Evolutionary conservation across 2,329 filamentous ascomycete genomes (phyloP), one percentile per base, ranked within the genome.

Genomic region (Aspergillus quadrilineatus): DNA sequence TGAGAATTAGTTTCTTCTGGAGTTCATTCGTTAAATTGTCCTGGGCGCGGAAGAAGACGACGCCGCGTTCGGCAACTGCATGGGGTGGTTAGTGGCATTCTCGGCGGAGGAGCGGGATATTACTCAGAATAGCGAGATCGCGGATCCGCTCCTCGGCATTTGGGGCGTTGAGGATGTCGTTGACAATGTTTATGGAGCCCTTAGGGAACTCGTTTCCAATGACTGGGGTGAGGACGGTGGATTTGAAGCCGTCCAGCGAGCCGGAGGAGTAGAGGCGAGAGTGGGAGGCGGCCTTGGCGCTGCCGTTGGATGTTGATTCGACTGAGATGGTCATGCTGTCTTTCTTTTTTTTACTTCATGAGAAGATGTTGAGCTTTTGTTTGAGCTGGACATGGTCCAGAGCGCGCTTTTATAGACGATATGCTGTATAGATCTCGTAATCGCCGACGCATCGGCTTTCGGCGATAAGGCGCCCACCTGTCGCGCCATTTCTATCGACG

Each of bases 11-110:
- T 53, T 85, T 75, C 73, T 90, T 90, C 65, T 88, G 85, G 2
- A 86, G 78, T 1, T 85, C 82, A 65, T 87, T 81, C 60, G 79
- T 80, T 37, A 89, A 71, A 65, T 80, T 76, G 63, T 84, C 74
- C 61, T 90, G 87, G 30, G 82, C 79, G 17, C 86, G 82, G 73
- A 89, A 88, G 75, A 89, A 88, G 32, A 89, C 85, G 3, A 89
- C 87, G 8, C 86, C 86, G 0, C 87, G 82, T 58, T 84, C 82
- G 1, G 86, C 89, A 61, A 89, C 86, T 88, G 34, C 8, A 14
- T 12, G 1, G 3, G 7, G 4, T 55, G 47, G 51, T 43, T 30
- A 15, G 9, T 8, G 36, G 29, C 6, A n/a, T 36, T 30, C 17
- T 12, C 26, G 22, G 22, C 22, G 10, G 17, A 4, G 28, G 37